A percentile compares a stretch with the other conserved stretches of the same genome.
Conservation (phyloP, 148 eudicot genomes). For the Gaultheria prostrata region DNA sequence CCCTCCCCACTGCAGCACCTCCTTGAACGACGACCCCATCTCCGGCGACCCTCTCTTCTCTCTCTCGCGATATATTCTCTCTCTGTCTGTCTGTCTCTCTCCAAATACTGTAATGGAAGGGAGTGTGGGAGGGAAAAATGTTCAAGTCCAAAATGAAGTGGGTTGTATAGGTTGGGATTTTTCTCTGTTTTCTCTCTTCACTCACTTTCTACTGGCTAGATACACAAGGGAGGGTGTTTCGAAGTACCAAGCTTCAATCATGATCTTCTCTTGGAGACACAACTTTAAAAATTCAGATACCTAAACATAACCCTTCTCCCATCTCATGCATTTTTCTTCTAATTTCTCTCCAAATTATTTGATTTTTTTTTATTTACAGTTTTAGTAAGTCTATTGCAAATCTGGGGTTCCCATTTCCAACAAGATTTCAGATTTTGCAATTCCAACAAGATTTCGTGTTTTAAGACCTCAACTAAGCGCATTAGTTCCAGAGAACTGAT, state of each 20-base stretch:
- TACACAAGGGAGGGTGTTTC: constrained; percentile 38
- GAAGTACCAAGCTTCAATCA: constrained; percentile 43
- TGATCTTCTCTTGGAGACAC: constrained; percentile 79
- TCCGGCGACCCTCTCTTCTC: too few species aligned
- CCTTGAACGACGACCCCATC: too few species aligned
- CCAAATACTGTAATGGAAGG: too few species aligned
- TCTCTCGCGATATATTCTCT: too few species aligned
- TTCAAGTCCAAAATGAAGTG: constrained; percentile 63
- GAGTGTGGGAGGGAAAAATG: constrained; percentile 41
- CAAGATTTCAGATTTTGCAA: neutral
- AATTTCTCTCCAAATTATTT: neutral
- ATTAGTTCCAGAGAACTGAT: neutral
- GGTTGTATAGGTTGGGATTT: constrained; percentile 56
- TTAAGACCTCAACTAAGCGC: neutral
- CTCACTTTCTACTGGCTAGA: constrained; percentile 65
- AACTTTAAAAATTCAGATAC: constrained; percentile 54
- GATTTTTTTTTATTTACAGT: neutral
- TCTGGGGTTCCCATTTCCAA: neutral
- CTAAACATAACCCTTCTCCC: constrained; percentile 36
- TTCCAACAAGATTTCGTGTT: neutral
- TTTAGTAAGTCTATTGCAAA: neutral
- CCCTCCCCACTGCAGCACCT: too few species aligned
- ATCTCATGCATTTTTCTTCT: neutral
- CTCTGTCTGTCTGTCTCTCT: too few species aligned
- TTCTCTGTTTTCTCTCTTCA: constrained; percentile 60